Conservation (phyloP, 1,284 basidiomycete genomes). For the Gymnopus androsaceus region DNA sequence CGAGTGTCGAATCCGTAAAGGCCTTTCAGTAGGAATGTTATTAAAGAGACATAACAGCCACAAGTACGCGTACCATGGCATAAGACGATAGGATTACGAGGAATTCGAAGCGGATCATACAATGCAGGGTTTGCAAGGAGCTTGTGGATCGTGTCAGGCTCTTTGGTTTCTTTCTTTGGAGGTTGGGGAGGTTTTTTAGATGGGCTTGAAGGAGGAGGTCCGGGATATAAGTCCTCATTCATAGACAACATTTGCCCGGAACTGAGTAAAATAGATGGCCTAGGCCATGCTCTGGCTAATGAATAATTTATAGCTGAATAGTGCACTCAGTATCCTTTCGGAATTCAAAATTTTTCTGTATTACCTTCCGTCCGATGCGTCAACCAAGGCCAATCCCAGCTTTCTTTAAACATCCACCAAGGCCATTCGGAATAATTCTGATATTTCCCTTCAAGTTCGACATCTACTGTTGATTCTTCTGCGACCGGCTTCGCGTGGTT, state of each 20-base stretch:
- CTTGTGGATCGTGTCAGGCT: slow-evolving; percentile 64
- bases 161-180: slow-evolving; percentile 20
- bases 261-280: background rate
- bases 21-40: slow-evolving; percentile 46
- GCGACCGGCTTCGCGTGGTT: slow-evolving; percentile 25
- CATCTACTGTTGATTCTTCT: slow-evolving; percentile 14
- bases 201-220: background rate
- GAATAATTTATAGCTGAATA: background rate
- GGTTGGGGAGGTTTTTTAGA: slow-evolving; percentile 14
- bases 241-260: background rate
- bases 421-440: background rate
- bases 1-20: slow-evolving; percentile 94
- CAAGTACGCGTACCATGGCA: slow-evolving; percentile 80
- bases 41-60: slow-evolving; percentile 4
- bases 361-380: background rate
- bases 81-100: slow-evolving; percentile 88
- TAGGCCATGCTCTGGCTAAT: background rate
- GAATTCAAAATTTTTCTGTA: background rate
- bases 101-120: slow-evolving; percentile 74
- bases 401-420: slow-evolving; percentile 1
- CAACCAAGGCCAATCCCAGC: background rate
- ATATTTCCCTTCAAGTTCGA: slow-evolving; percentile 15
- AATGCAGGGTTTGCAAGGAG: slow-evolving; percentile 75
- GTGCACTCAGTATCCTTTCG: background rate
- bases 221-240: slow-evolving; percentile 1